Base-by-base conservation (phyloP, 1,139 yeast species). In the Candida tetrigidarum region DNA sequence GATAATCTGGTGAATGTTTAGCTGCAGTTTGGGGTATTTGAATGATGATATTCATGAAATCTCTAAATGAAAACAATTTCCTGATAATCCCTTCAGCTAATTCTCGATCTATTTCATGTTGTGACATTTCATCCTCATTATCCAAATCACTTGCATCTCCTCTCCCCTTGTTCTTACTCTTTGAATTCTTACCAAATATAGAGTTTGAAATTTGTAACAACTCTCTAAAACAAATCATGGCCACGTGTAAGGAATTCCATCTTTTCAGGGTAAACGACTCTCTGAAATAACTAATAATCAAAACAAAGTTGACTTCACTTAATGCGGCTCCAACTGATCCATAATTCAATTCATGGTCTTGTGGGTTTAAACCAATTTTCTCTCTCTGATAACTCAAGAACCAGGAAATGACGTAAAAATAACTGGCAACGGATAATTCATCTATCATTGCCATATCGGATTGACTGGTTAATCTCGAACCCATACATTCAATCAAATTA, bases 361-460 rank as follows among this genome's bases (percentile, higher is more conserved):
- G 55, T 9, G 53, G 53, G 32, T 51, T 54, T 25, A 55, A 37
- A n/a, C 41, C 41, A 25, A 53, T 57, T 10, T 57, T 54, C 40
- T 64, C 68, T 16, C 78, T 54, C 46, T 69, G 71, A 52, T 64
- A 74, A 6, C 57, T 54, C 46, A 74, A 67, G 56, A 90, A 86
- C 97, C 97, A 93, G 0, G 91, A 74, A 8, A 79, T 69, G 4
- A 89, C 69, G 48, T 80, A 71, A 44, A 88, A 77, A 60, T 78
- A 91, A 42, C 61, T 58, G 0, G 80, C 77, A 36, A 63, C 66
- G 42, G 74, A 76, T 39, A 68, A 64, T 18, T 66, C 66, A 45
- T 71, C 74, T 14, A 69, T 53, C 6, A 55, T 51, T 1, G 58
- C 53, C 22, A 69, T 57, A 71, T 87, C 58, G 59, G 73, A 32